Evolutionary conservation across 192 early-diverging fungal species (phyloP), one percentile per base, ranked within the genome.

Genomic region (Endogone sp.): DNA sequence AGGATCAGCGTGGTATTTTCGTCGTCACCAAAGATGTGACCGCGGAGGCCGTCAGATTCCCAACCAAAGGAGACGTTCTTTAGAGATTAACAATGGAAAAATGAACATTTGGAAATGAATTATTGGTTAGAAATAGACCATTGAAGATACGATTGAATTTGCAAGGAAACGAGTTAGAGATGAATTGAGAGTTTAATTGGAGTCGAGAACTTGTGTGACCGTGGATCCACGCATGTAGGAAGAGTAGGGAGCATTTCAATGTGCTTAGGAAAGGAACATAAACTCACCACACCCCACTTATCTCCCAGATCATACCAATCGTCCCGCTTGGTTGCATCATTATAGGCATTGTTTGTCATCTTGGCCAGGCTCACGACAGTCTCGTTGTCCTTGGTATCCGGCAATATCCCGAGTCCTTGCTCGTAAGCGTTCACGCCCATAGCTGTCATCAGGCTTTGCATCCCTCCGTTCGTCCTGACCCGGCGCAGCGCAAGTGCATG

Each of bases 321-420:
- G 32, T 84, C 82, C 2, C 37, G 64, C 55, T 71, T 74, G 9
- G 81, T 79, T 25, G 70, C 81, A 21, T 90, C 84, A 30, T 81
- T 81, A 77, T 98, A 98, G 0, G 96, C 89, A 75, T 96, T 94
- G 59, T 86, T 87, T 6, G 90, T 90, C 89, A 98, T 94, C 37
- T 85, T 80, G 20, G 90, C 92, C 29, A 98, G 66, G 30, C 82
- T 81, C 22, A 91, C 66, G 11, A 98, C 75, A 2, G 94, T 93
- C 2, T 79, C 67, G 30, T 86, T 81, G 82, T 96, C 86, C 0
- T 72, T 88, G 16, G 92, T 74, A 76, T 95, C 86, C 11, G 95
- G 95, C 10, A 91, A 20, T 2, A 72, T 25, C 3, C 56, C 73
- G 8, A 55, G 10, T 28, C 59, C 24, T 60, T 60, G 10, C 59